These are phyloP conservation scores for Aspergillus sp. DNA, from an alignment of 2,329 filamentous ascomycete species.

Conservation along the genomic window DNA sequence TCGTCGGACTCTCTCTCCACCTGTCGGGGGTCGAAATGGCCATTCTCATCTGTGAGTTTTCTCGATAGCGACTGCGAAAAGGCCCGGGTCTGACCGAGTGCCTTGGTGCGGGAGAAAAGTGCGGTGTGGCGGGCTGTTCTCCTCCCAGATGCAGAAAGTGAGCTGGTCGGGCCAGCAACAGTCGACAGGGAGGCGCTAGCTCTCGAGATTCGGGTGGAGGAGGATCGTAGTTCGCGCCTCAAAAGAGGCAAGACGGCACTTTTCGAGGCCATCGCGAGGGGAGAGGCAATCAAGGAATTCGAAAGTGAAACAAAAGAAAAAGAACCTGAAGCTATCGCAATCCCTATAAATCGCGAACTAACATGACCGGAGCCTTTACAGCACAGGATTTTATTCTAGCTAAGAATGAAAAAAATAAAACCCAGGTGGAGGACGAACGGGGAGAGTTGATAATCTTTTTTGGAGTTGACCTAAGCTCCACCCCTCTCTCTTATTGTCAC, in stretches of 20 bases:
- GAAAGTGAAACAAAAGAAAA: neutral
- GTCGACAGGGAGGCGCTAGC: conserved; percentile 17
- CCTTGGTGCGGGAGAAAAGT: conserved; percentile 11
- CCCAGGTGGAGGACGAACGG: too few species aligned
- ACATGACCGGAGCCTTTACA: too few species aligned
- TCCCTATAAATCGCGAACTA: too few species aligned
- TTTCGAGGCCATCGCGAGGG: conserved; percentile 37
- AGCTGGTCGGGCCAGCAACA: conserved; percentile 13
- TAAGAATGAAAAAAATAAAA: too few species aligned
- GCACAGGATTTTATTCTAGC: too few species aligned
- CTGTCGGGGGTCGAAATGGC: conserved; percentile 59
- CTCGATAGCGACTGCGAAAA: conserved; percentile 43
- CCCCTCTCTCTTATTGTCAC: too few species aligned
- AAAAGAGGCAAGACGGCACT: conserved; percentile 35
- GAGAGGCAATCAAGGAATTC: neutral
- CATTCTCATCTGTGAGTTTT: conserved; percentile 44
- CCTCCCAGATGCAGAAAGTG: conserved; percentile 15
- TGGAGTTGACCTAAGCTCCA: too few species aligned
- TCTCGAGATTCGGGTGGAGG: conserved; percentile 24
- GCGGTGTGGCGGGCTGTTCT: conserved; percentile 14
- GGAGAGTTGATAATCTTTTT: too few species aligned
- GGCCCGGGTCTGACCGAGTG: conserved; percentile 29
- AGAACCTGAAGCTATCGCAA: neutral
- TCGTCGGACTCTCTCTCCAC: conserved; percentile 86
- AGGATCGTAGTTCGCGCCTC: conserved; percentile 34